phyloP scores from a whole-genome alignment of 129 eudicot genomes.

The Flaveria robusta region DNA sequence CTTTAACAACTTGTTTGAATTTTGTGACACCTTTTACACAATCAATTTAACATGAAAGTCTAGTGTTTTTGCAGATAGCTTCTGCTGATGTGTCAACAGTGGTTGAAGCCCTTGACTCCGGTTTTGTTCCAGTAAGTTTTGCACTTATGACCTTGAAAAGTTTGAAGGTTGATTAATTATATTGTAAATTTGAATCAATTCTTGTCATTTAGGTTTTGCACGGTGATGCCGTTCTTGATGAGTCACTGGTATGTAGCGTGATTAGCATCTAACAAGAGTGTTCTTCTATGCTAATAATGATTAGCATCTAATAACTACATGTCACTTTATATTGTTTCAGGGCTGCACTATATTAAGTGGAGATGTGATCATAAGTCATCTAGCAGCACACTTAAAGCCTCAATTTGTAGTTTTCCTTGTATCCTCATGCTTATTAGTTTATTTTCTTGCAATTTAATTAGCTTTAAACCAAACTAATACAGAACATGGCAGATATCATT shows the following conservation, averaged over 20 bases:
- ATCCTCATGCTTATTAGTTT: constrained; percentile 48
- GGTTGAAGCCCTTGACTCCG: constrained; percentile 62
- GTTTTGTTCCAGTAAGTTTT: constrained; percentile 86
- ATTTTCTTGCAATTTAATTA: not conserved
- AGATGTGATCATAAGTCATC: constrained; percentile 90
- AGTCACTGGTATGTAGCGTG: constrained; percentile 56
- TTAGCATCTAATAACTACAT: constrained; percentile 14
- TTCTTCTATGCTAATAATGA: constrained; percentile 21
- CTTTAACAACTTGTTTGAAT: constrained; percentile 7
- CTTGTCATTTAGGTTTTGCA: constrained; percentile 69
- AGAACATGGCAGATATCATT: not conserved
- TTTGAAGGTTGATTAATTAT: not conserved
- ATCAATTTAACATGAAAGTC: not conserved
- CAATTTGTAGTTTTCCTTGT: constrained; percentile 95
- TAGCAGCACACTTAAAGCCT: constrained; percentile 72
- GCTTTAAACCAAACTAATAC: constrained; percentile 7
- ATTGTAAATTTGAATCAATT: constrained; percentile 11
- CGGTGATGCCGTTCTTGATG: constrained; percentile 99
- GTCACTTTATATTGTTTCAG: constrained; percentile 37
- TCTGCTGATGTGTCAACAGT: constrained; percentile 70
- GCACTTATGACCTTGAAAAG: constrained; percentile 9
- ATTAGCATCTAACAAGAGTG: not conserved
- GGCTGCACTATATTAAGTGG: constrained; percentile 98
- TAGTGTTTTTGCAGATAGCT: constrained; percentile 56
- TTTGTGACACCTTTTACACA: constrained; percentile 7